Evolutionary conservation across 2,329 filamentous ascomycete genomes (phyloP).

Genomic region (Hymenoscyphus infarciens): DNA sequence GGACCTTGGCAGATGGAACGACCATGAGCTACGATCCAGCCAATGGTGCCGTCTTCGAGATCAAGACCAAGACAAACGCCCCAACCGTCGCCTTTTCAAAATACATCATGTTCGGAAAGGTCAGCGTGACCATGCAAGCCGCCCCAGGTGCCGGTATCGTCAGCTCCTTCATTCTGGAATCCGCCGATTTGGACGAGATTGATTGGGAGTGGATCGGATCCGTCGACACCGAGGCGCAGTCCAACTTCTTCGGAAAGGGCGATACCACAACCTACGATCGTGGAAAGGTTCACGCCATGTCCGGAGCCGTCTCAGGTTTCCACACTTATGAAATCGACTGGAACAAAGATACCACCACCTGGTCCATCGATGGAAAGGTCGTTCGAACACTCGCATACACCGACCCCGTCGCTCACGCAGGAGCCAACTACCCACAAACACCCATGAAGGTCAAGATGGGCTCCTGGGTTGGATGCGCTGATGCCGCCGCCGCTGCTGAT

Average conservation of each 20-base stretch:
- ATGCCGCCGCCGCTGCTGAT: constrained; percentile 39
- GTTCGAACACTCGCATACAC: constrained; percentile 46
- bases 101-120: constrained; percentile 52
- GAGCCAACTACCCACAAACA: constrained; percentile 62
- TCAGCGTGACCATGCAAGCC: constrained; percentile 46
- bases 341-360: constrained; percentile 55
- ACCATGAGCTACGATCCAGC: constrained; percentile 37
- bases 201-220: constrained; percentile 45
- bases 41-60: constrained; percentile 48
- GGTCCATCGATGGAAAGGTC: constrained; percentile 52
- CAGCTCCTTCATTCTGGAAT: constrained; percentile 47
- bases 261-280: constrained; percentile 50
- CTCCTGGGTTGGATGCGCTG: constrained; percentile 44
- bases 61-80: constrained; percentile 45
- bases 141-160: constrained; percentile 48
- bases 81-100: constrained; percentile 44
- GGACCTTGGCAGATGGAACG: constrained; percentile 51
- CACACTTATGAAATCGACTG: constrained; percentile 69
- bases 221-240: constrained; percentile 39
- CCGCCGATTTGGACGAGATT: constrained; percentile 51
- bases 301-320: constrained; percentile 37
- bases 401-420: constrained; percentile 45
- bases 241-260: constrained; percentile 54
- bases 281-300: constrained; percentile 39
- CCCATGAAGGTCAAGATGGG: constrained; percentile 65